phyloP scores from a whole-genome alignment of 805 yeast genomes.

The Candida sanyiensis region DNA sequence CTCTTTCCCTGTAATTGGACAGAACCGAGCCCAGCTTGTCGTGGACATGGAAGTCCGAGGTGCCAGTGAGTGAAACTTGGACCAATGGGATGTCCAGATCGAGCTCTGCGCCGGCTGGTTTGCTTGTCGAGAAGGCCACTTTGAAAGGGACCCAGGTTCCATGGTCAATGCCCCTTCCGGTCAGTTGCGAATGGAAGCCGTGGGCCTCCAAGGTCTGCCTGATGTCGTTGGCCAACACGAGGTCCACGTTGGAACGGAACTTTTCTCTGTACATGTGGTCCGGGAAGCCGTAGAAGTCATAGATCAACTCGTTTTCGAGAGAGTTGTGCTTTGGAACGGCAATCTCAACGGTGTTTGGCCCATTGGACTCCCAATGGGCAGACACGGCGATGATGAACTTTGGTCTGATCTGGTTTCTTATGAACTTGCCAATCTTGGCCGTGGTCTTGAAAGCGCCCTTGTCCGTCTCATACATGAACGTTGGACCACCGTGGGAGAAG shows the following conservation, averaged over 20 bases:
- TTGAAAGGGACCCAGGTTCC: conserved; percentile 80
- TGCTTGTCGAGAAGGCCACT: conserved; percentile 51
- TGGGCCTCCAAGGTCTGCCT: conserved; percentile 32
- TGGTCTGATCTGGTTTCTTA: conserved; percentile 49
- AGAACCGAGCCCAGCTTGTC: conserved; percentile 53
- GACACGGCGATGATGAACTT: conserved; percentile 61
- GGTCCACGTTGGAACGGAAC: conserved; percentile 48
- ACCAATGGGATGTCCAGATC: conserved; percentile 34
- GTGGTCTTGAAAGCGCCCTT: conserved; percentile 54
- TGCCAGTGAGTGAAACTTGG: conserved; percentile 33
- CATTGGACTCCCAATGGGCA: conserved; percentile 69
- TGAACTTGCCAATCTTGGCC: conserved; percentile 43
- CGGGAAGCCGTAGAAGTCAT: conserved; percentile 76
- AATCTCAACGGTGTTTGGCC: conserved; percentile 40
- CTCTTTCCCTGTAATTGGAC: conserved; percentile 44
- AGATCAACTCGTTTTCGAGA: conserved; percentile 52
- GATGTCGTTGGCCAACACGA: conserved; percentile 40
- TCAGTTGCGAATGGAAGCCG: conserved; percentile 41
- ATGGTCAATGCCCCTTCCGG: conserved; percentile 70
- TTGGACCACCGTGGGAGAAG: conserved; percentile 82
- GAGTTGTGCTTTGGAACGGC: conserved; percentile 33
- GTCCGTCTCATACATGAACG: conserved; percentile 54
- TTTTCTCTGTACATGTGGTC: conserved; percentile 53
- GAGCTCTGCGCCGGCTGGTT: conserved; percentile 21
- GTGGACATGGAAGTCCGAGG: conserved; percentile 38